Evolutionary conservation across 331 rosid genomes (phyloP).

Genomic region (Ulmus americana): DNA sequence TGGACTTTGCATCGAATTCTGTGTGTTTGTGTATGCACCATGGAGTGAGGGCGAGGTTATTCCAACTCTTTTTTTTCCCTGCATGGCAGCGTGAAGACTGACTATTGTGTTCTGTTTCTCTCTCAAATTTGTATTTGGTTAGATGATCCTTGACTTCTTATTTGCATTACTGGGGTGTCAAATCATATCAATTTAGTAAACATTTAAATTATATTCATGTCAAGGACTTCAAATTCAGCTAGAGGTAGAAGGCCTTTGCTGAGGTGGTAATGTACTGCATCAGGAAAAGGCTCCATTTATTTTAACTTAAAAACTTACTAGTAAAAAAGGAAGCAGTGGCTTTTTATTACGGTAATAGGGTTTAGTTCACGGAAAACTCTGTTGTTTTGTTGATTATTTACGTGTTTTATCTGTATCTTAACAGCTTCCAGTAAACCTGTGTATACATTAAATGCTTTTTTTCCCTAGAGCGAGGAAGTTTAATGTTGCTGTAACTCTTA

Average conservation of each 20-base stretch:
- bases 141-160: too few species aligned
- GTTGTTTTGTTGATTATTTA: conserved; percentile 14
- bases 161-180: too few species aligned
- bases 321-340: not conserved
- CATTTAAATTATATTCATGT: too few species aligned
- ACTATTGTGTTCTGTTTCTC: too few species aligned
- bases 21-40: too few species aligned
- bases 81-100: too few species aligned
- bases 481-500: conserved; percentile 6
- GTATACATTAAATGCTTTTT: conserved; percentile 8
- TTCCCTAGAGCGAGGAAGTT: conserved; percentile 2
- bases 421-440: conserved; percentile 2
- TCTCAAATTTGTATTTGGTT: too few species aligned
- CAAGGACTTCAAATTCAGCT: too few species aligned
- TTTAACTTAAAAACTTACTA: not conserved
- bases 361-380: not conserved
- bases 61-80: not conserved
- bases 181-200: too few species aligned
- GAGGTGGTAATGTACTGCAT: not conserved
- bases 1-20: too few species aligned
- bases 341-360: not conserved
- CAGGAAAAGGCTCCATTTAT: too few species aligned
- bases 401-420: conserved; percentile 9
- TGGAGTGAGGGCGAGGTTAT: too few species aligned
- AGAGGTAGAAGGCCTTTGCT: not conserved